These are phyloP conservation scores for Neofusicoccum umdonicola DNA, from an alignment of 2,329 filamentous ascomycete genomes.

Conservation along the genomic window DNA sequence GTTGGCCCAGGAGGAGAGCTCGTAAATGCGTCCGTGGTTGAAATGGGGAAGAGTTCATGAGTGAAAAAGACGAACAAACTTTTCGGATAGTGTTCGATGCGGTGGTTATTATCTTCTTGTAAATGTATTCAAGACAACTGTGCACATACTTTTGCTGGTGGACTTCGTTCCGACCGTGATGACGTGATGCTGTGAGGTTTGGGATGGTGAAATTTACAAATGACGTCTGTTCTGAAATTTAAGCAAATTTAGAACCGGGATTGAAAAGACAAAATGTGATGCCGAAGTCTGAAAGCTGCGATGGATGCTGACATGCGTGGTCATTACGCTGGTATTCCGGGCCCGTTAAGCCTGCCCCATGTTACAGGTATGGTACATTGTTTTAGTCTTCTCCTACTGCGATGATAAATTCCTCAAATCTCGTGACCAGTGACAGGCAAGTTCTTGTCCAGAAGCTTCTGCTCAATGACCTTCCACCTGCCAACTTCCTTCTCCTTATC, in stretches of 20 bases:
- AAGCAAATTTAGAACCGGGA: too few species aligned
- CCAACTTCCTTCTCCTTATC: conserved; percentile 71
- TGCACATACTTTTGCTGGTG: neutral
- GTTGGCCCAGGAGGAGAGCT: neutral
- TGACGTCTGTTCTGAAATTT: too few species aligned
- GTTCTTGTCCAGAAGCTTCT: conserved; percentile 53
- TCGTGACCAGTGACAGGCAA: conserved; percentile 7
- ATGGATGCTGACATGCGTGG: neutral
- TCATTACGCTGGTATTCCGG: neutral
- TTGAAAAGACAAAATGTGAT: too few species aligned
- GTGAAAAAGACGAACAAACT: neutral
- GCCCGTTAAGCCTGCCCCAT: neutral
- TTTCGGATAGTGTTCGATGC: neutral
- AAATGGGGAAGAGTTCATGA: neutral
- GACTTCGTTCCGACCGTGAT: neutral
- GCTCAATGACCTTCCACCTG: conserved; percentile 75
- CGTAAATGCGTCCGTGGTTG: neutral
- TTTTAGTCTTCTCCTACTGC: neutral
- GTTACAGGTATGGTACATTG: neutral
- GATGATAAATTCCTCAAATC: neutral
- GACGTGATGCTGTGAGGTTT: too few species aligned
- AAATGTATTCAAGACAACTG: conserved; percentile 13
- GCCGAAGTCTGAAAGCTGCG: too few species aligned
- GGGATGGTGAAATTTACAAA: neutral
- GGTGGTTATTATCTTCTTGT: conserved; percentile 9